Conservation (phyloP, 2,329 filamentous ascomycete species). For the Tympanopsis confertula region DNA sequence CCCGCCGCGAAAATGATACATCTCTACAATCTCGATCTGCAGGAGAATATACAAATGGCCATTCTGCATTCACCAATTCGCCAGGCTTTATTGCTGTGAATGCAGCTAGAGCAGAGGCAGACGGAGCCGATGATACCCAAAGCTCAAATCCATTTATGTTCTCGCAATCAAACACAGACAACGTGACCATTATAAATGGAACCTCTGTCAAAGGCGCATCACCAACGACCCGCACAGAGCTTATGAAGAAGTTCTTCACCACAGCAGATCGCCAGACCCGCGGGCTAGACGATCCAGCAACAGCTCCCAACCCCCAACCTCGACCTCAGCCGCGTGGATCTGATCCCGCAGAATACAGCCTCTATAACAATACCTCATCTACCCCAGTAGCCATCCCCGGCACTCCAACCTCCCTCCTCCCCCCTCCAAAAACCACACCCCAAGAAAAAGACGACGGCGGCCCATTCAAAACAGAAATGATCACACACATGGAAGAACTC, state of each 20-base stretch:
- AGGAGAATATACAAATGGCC: constrained; percentile 16
- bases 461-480: constrained; percentile 35
- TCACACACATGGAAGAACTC: constrained; percentile 64
- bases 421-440: constrained; percentile 12
- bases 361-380: neutral
- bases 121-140: constrained; percentile 16
- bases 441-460: constrained; percentile 14
- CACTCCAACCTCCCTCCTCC: constrained; percentile 4
- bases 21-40: constrained; percentile 18
- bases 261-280: constrained; percentile 38
- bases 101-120: constrained; percentile 23
- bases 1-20: constrained; percentile 36
- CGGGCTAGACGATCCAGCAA: constrained; percentile 16
- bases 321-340: constrained; percentile 13
- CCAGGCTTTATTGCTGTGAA: constrained; percentile 49
- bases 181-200: constrained; percentile 32
- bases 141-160: constrained; percentile 19
- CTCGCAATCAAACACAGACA: constrained; percentile 25
- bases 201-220: constrained; percentile 38
- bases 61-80: constrained; percentile 25
- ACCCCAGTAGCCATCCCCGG: neutral
- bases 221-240: constrained; percentile 41
- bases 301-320: constrained; percentile 11
- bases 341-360: constrained; percentile 19
- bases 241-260: constrained; percentile 52